These are phyloP conservation scores for Pseudogymnoascus sp. DNA, from an alignment of 2,329 filamentous ascomycete species.

Conservation along the genomic window DNA sequence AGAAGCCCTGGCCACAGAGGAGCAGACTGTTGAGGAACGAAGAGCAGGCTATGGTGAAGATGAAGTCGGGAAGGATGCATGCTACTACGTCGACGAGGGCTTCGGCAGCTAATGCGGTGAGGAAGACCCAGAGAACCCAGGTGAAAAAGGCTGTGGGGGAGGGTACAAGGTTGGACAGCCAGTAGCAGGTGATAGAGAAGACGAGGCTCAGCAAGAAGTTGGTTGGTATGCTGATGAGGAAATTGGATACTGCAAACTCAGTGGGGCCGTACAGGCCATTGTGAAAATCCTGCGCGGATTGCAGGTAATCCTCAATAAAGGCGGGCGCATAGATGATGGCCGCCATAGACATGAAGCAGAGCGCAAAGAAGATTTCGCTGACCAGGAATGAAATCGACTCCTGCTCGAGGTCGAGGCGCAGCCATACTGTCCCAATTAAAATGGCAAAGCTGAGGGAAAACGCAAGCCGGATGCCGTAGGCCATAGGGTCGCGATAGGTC, in stretches of 20 bases:
- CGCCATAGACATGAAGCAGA: conserved; percentile 69
- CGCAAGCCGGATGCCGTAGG: conserved; percentile 68
- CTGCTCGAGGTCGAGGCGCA: conserved; percentile 60
- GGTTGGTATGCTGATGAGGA: conserved; percentile 57
- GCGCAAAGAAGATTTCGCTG: conserved; percentile 70
- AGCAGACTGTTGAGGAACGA: too few relatives aligned
- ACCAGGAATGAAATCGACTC: conserved; percentile 69
- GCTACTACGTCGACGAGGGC: too few relatives aligned
- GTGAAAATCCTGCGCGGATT: conserved; percentile 65
- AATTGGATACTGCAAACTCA: conserved; percentile 67
- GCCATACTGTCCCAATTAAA: conserved; percentile 79
- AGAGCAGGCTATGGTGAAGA: too few relatives aligned
- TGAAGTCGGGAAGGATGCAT: too few relatives aligned
- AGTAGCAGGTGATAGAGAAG: conserved; percentile 69
- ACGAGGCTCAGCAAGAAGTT: conserved; percentile 61
- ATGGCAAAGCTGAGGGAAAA: conserved; percentile 74
- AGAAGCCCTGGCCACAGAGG: too few relatives aligned
- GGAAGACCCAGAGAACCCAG: too few relatives aligned
- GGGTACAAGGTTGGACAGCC: conserved; percentile 66
- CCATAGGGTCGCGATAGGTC: conserved; percentile 70
- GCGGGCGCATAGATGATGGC: conserved; percentile 72
- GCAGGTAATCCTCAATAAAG: conserved; percentile 67
- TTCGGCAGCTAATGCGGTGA: too few relatives aligned
- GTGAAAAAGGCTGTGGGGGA: conserved; percentile 55
- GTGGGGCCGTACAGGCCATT: conserved; percentile 71